Evolutionary conservation across 2,329 filamentous ascomycete species (phyloP).

Genomic region (Fusarium caatingaense): DNA sequence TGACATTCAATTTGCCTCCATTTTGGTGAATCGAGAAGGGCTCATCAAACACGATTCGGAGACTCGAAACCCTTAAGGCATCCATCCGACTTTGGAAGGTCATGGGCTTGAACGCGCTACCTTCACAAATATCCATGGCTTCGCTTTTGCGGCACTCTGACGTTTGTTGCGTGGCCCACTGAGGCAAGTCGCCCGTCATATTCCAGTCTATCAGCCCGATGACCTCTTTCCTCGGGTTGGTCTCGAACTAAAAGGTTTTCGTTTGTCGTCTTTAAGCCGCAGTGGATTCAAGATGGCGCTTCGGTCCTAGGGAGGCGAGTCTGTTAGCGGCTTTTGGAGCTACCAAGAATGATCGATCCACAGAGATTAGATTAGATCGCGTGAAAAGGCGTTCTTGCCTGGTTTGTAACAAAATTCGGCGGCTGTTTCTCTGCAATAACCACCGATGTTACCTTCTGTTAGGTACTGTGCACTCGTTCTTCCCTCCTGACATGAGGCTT

Average conservation of each 20-base stretch:
- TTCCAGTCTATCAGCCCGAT: not conserved
- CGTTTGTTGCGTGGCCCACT: not conserved
- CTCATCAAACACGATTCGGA: not conserved
- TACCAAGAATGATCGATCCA: not conserved
- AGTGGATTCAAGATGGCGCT: conserved; percentile 8
- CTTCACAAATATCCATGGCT: not conserved
- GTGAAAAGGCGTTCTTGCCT: not conserved
- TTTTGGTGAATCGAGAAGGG: not conserved
- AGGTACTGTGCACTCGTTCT: not conserved
- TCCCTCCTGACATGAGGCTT: not conserved
- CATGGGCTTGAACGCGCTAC: not conserved
- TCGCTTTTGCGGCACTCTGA: not conserved
- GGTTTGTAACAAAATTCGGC: not conserved
- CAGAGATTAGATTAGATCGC: conserved; percentile 28
- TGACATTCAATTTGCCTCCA: not conserved
- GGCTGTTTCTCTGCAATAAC: not conserved
- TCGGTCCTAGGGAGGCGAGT: conserved; percentile 12
- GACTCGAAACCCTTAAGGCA: not conserved
- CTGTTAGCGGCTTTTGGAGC: not conserved
- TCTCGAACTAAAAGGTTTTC: not conserved
- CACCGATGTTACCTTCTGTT: not conserved
- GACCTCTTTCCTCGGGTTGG: not conserved
- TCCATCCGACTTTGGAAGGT: not conserved
- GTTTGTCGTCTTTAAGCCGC: not conserved
- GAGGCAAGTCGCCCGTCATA: not conserved